Evolutionary conservation across 768 basidiomycete species (phyloP).

Genomic region (Clavulina sp.): DNA sequence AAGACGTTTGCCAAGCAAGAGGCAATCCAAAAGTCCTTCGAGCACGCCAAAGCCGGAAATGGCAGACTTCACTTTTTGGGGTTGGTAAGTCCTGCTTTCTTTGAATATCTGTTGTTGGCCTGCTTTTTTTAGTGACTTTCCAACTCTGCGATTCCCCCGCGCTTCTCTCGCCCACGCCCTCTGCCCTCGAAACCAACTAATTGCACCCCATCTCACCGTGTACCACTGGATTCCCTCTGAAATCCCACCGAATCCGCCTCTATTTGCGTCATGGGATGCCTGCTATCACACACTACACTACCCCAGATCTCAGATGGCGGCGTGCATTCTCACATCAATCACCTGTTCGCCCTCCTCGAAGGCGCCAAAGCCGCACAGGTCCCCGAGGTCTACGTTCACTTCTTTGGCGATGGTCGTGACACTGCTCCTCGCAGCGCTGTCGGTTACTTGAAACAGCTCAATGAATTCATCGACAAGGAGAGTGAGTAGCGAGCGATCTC

Average conservation of each 20-base stretch:
- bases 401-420: slow-evolving; percentile 88
- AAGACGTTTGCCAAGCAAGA: slow-evolving; percentile 65
- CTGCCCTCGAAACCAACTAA: no score
- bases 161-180: no score
- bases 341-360: slow-evolving; percentile 79
- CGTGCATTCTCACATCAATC: slow-evolving; percentile 89
- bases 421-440: slow-evolving; percentile 75
- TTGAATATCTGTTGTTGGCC: background rate
- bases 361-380: slow-evolving; percentile 75
- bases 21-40: slow-evolving; percentile 50
- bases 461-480: slow-evolving; percentile 61
- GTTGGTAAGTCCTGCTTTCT: slow-evolving; percentile 32
- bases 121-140: slow-evolving; percentile 4
- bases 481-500: slow-evolving; percentile 16
- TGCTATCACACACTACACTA: no score
- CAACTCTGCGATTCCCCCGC: slow-evolving; percentile 3
- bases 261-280: no score
- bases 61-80: slow-evolving; percentile 82
- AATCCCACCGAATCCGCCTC: no score
- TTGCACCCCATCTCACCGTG: no score
- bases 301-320: slow-evolving; percentile 82
- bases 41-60: slow-evolving; percentile 64
- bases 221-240: no score
- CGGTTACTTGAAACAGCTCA: slow-evolving; percentile 58
- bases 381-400: slow-evolving; percentile 79